These are phyloP conservation scores for Eimeria acervulina DNA, from an alignment of 169 alveolate species.

Conservation along the genomic window DNA sequence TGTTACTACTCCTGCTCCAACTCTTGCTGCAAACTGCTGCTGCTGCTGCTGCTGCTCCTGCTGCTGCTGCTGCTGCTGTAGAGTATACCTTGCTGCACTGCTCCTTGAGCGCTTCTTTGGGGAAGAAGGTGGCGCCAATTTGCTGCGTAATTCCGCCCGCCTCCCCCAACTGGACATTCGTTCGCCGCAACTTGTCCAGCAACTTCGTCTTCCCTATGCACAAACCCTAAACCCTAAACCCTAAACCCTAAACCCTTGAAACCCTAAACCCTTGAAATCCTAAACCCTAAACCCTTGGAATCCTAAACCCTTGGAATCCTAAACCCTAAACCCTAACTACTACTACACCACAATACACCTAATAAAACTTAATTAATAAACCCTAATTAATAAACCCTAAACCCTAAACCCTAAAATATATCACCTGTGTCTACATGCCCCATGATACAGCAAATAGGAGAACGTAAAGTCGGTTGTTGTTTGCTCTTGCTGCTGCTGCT, in stretches of 20 bases:
- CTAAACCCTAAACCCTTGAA: constrained; percentile 27
- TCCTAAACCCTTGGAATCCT: background rate
- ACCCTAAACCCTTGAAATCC: too few species aligned
- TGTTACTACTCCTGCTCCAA: background rate
- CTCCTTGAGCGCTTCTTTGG: constrained; percentile 96
- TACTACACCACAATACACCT: too few species aligned
- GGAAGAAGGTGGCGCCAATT: constrained; percentile 99
- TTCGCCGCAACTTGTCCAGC: constrained; percentile 98
- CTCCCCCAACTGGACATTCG: constrained; percentile 99
- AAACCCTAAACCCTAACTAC: background rate
- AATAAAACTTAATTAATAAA: constrained; percentile 83
- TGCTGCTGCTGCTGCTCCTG: constrained; percentile 43
- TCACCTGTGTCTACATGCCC: constrained; percentile 99
- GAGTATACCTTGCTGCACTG: constrained; percentile 90
- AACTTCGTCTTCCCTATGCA: constrained; percentile 97
- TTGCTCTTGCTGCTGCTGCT: background rate
- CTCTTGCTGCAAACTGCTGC: constrained; percentile 37
- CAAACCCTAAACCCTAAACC: constrained; percentile 34
- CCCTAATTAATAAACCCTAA: constrained; percentile 1
- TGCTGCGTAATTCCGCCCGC: constrained; percentile 99
- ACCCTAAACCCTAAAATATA: background rate
- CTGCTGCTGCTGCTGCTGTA: constrained; percentile 20
- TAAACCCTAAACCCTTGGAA: too few species aligned
- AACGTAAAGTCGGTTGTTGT: constrained; percentile 88
- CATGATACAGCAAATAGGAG: constrained; percentile 98